These are phyloP conservation scores for Ploettnerulaceae sp. DNA, from an alignment of 2,329 filamentous ascomycete genomes.

Conservation along the genomic window DNA sequence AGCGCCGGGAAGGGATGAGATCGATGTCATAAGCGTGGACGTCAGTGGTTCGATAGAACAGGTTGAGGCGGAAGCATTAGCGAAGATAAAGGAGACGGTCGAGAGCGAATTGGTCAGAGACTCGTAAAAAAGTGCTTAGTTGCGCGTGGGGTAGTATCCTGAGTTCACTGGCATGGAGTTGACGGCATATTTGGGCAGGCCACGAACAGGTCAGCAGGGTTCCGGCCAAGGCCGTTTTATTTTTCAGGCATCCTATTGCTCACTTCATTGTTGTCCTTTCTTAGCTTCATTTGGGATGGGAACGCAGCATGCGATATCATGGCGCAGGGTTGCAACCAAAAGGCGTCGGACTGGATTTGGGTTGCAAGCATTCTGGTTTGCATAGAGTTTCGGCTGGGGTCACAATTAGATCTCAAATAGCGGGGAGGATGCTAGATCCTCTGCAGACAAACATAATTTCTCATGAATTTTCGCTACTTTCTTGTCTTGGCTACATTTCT, in stretches of 20 bases:
- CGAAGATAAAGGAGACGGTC: slow-evolving; percentile 41
- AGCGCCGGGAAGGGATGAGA: slow-evolving; percentile 65
- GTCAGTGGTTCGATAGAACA: slow-evolving; percentile 54
- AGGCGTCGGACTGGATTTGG: slow-evolving; percentile 1
- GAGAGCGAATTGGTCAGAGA: slow-evolving; percentile 15
- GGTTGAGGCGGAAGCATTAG: slow-evolving; percentile 57
- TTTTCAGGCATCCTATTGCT: neutral
- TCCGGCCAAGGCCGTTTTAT: neutral
- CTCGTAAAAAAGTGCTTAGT: slow-evolving; percentile 1
- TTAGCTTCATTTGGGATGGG: neutral
- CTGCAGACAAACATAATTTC: neutral
- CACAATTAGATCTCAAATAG: neutral
- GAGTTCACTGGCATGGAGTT: slow-evolving; percentile 3
- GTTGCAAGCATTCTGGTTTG: slow-evolving; percentile 3
- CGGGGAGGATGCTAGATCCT: slow-evolving; percentile 6
- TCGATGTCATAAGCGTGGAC: slow-evolving; percentile 67
- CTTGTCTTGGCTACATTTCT: neutral
- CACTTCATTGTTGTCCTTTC: neutral
- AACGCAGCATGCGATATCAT: slow-evolving; percentile 4
- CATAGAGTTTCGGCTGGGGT: too few species aligned
- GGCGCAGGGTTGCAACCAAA: slow-evolving; percentile 9
- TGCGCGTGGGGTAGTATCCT: neutral
- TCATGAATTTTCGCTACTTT: neutral
- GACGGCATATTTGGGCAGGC: slow-evolving; percentile 1
- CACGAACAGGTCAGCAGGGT: neutral